Evolutionary conservation across 2,329 filamentous ascomycete genomes (phyloP), one percentile per base, ranked within the genome.

Genomic region (Beauveria bassiana): DNA sequence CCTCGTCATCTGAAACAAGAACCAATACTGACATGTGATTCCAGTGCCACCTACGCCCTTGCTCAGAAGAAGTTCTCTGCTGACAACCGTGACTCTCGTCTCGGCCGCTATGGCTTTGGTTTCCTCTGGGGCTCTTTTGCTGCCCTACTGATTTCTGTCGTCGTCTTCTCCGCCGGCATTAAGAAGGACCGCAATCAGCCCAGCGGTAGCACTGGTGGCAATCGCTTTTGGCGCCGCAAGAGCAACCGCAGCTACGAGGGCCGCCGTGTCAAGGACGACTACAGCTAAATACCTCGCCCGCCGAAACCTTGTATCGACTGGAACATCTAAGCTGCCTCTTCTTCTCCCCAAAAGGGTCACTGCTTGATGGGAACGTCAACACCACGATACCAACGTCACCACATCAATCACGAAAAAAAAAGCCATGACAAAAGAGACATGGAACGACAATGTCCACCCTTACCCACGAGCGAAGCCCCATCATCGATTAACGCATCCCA

Each of bases 91-190:
- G 70, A 72, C 20, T 88, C 90, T 34, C 73, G 71, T 12, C 72
- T 95, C 43, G 90, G 90, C 59, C 70, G 69, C 38, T 89, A 87
- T 69, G 87, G 86, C 22, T 90, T 91, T 69, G 90, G 83, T 50
- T 93, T 92, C 76, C 86, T 85, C 65, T 95, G 90, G 90, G 86
- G 81, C 18, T 82, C 88, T 1, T 85, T 86, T 74, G 83, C 82
- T 10, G 81, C 82, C 59, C 82, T 90, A 68, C 75, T 91, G 66
- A 72, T 93, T 65, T 82, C 88, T 18, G 83, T 82, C 4, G 66
- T 90, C 34, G 75, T 91, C 62, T 90, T 92, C 77, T 88, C 82
- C 73, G 60, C 86, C 38, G 85, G 85, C 58, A 82, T 84, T 57
- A 77, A 79, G 63, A 79, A 79, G 65, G 71, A 72, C 31, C 67